A percentile compares a stretch with the other conserved stretches of the same genome.
Evolutionary conservation across 768 basidiomycete genomes (phyloP).

Genomic region (Floccularia luteovirens): DNA sequence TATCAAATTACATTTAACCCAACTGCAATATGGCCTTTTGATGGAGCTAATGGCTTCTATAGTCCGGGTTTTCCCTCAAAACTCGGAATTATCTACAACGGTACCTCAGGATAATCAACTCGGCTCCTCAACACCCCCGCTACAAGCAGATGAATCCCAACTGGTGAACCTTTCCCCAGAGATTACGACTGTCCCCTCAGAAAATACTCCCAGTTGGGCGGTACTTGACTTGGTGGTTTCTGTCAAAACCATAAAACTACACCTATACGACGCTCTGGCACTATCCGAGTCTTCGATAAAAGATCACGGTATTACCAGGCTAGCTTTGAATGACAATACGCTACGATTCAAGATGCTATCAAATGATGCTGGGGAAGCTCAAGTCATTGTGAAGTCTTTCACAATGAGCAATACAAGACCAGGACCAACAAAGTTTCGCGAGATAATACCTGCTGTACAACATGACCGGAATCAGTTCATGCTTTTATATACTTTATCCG

Average conservation of each 20-base stretch:
- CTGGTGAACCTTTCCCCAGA: constrained; percentile 53
- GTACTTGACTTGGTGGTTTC: constrained; percentile 68
- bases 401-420: constrained; percentile 86
- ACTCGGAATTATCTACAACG: no score
- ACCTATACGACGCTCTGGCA: constrained; percentile 74
- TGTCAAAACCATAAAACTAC: constrained; percentile 68
- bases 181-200: constrained; percentile 25
- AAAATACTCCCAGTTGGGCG: constrained; percentile 38
- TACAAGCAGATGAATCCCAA: constrained; percentile 5
- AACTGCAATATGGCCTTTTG: constrained; percentile 72
- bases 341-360: constrained; percentile 77
- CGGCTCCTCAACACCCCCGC: no score
- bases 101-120: no score
- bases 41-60: constrained; percentile 62
- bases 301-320: constrained; percentile 77
- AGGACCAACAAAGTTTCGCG: constrained; percentile 79
- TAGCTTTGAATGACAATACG: constrained; percentile 74
- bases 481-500: constrained; percentile 79
- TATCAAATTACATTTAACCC: constrained; percentile 76
- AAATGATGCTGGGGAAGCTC: constrained; percentile 80
- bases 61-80: constrained; percentile 57
- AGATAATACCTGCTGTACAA: constrained; percentile 89
- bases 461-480: constrained; percentile 91
- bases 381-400: constrained; percentile 84
- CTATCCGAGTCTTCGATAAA: constrained; percentile 48